phyloP scores from a whole-genome alignment of 257 asterid genomes.

The Nicotiana otophora region DNA sequence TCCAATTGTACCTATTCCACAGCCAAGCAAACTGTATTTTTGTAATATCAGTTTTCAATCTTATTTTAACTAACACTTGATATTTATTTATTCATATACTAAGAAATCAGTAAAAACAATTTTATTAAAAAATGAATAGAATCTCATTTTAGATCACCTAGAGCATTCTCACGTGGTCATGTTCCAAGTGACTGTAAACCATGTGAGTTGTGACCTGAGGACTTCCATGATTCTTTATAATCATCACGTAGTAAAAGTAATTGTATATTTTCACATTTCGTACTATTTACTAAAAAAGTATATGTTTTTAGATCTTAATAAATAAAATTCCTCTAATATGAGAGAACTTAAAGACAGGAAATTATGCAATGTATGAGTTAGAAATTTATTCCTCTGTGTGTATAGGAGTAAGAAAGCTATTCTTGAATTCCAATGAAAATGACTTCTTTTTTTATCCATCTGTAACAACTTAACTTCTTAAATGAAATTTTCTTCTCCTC shows the following conservation, averaged over 20 bases:
- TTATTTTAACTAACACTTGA: not conserved
- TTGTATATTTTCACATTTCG: not conserved
- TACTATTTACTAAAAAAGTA: no score
- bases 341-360: no score
- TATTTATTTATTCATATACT: not conserved
- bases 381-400: no score
- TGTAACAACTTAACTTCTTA: no score
- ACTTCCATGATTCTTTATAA: not conserved
- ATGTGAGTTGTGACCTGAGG: not conserved
- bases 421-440: no score
- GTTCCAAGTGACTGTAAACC: constrained; percentile 3
- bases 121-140: not conserved
- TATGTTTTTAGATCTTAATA: no score
- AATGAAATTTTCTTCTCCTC: not conserved
- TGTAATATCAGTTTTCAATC: constrained; percentile 26
- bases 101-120: not conserved
- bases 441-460: no score
- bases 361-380: no score
- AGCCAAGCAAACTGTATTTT: constrained; percentile 64
- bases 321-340: no score
- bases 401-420: no score
- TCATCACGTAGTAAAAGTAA: not conserved
- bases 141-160: not conserved
- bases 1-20: constrained; percentile 55
- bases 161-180: not conserved